Conservation (phyloP, 73 alveolate genomes). For the Halteria grandinella region DNA sequence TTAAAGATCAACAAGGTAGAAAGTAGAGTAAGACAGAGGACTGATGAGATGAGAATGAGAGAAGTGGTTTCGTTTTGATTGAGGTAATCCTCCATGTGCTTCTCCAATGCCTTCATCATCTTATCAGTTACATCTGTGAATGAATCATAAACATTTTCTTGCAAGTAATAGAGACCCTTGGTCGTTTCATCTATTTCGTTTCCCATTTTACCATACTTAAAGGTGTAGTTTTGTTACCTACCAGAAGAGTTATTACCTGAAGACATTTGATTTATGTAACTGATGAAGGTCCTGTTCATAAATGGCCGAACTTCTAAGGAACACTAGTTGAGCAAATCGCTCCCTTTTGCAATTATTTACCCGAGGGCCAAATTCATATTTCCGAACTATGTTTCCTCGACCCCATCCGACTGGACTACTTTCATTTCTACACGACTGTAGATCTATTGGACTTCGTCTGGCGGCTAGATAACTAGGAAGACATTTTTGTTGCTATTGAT, state of each 20-base stretch:
- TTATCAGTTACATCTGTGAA: background rate
- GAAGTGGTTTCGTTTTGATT: background rate
- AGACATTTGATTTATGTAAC: background rate
- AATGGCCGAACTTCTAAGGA: background rate
- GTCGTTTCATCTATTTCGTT: constrained; percentile 1
- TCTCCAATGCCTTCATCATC: background rate
- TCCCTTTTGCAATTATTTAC: constrained; percentile 10
- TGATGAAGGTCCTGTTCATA: constrained; percentile 12
- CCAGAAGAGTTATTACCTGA: background rate
- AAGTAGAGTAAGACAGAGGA: background rate
- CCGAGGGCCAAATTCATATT: constrained; percentile 34
- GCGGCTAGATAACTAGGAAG: too few relatives aligned
- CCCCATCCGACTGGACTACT: background rate
- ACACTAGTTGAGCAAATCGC: background rate
- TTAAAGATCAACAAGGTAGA: constrained; percentile 10
- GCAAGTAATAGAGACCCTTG: constrained; percentile 4
- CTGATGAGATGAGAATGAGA: background rate
- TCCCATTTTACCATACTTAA: constrained; percentile 1
- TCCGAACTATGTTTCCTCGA: background rate
- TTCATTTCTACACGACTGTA: too few relatives aligned
- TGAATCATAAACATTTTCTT: background rate
- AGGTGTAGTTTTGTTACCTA: background rate
- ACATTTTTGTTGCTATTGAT: background rate
- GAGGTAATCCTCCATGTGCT: background rate
- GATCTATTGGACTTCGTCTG: too few relatives aligned